Base-by-base conservation (phyloP, 495 filamentous ascomycete species). In the Aspergillus sparsus region DNA sequence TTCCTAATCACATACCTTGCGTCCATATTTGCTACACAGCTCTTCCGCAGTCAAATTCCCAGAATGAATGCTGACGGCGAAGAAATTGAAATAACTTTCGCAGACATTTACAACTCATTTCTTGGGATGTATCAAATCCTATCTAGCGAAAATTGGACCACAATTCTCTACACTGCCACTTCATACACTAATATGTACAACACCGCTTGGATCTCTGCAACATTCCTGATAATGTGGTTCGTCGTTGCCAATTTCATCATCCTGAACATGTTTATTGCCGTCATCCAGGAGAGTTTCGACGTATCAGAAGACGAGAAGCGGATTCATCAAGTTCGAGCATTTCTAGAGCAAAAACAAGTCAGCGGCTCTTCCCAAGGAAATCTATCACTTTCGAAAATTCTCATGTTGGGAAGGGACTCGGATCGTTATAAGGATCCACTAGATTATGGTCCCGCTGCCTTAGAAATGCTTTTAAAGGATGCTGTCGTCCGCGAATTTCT, bases 181-280 rank as follows among this genome's bases (percentile, higher is more conserved):
- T 68, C 80, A 32, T 86, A 85, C 60, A 87, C 90, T 2, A 77
- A 70, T 6, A 39, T 62, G 0, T 84, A 77, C 58, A 79, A 82
- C 44, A 93, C 90, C 7, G 82, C 88, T n/a, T 99, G 95, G 95
- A 92, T 97, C 49, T 92, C 90, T 11, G 93, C 95, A 39, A 82
- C 89, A 4, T 99, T 99, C 68, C 82, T 98, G 66, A 89, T 96
- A 53, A 77, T 92, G 59, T 99, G 94, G 94, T 97, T 96, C 70
- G 93, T 97, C 62, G 82, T 99, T 16, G 83, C 90, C 31, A 95
- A 92, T 67, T 97, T 98, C 69, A 97, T 99, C 77, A 83, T 98
- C 47, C 78, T 99, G 79, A 99, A 97, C 70, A 99, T 99, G 94
- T 99, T 99, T 77, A 99, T 99, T 89, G 94, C 94, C 76, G 94